phyloP scores from a whole-genome alignment of 176 grass and related monocot species.

The Raddia guianensis region DNA sequence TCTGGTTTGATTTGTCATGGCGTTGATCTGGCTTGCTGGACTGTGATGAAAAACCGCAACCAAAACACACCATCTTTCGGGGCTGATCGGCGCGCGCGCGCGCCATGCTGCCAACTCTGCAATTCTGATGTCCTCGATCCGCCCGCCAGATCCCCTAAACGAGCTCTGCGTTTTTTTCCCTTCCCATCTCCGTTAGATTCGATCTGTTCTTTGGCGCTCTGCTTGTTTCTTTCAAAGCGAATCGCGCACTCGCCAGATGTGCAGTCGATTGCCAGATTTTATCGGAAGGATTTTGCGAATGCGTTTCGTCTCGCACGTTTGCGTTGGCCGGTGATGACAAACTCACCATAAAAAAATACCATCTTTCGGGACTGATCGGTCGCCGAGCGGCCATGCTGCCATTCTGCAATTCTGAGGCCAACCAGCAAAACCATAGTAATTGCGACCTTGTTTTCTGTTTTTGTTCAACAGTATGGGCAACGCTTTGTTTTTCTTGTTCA shows the following conservation, averaged over 20 bases:
- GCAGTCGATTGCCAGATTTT: no score
- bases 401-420: not conserved
- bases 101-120: slow-evolving; percentile 39
- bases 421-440: no score
- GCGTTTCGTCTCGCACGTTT: no score
- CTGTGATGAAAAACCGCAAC: slow-evolving; percentile 40
- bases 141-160: not conserved
- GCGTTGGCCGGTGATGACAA: no score
- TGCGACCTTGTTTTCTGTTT: no score
- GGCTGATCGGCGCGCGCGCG: slow-evolving; percentile 7
- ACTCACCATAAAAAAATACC: not conserved
- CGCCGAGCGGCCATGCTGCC: not conserved
- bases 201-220: not conserved
- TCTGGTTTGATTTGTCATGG: not conserved
- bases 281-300: not conserved
- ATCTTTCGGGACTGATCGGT: not conserved
- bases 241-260: no score
- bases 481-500: no score
- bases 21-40: not conserved
- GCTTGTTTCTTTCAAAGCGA: no score
- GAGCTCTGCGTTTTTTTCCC: not conserved
- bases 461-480: no score
- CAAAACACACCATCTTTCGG: slow-evolving; percentile 59
- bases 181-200: not conserved
- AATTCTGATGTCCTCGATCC: slow-evolving; percentile 33